These are phyloP conservation scores for Penicillium sp. DNA, from an alignment of 2,329 filamentous ascomycete genomes.

Conservation along the genomic window DNA sequence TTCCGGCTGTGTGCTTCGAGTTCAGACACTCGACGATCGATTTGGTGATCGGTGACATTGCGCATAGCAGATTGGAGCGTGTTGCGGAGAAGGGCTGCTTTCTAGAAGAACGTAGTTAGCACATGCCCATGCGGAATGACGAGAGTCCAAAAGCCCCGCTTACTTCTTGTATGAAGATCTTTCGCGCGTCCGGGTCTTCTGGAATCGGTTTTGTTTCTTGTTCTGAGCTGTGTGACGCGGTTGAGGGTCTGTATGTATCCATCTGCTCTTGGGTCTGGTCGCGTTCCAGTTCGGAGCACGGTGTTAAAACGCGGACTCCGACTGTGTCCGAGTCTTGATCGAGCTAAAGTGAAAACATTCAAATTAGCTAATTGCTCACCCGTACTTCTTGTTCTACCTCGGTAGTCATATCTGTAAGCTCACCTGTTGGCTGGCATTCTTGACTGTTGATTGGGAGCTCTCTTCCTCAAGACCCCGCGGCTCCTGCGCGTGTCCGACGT, in stretches of 20 bases:
- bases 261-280: constrained; percentile 12
- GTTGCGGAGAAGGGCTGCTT: constrained; percentile 39
- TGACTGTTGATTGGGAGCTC: constrained; percentile 14
- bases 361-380: constrained; percentile 8
- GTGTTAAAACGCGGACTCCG: constrained; percentile 16
- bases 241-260: constrained; percentile 9
- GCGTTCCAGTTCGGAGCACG: constrained; percentile 19
- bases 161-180: constrained; percentile 43
- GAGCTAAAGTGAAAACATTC: constrained; percentile 7
- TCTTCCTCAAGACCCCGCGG: constrained; percentile 16
- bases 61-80: constrained; percentile 43
- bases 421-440: constrained; percentile 21
- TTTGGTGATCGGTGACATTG: constrained; percentile 36
- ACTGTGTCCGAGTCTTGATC: constrained; percentile 19
- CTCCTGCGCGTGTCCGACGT: constrained; percentile 20
- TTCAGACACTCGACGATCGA: constrained; percentile 42
- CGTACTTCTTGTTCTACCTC: background rate
- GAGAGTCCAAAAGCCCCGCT: constrained; percentile 4
- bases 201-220: constrained; percentile 25
- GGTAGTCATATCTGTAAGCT: background rate
- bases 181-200: constrained; percentile 36
- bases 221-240: constrained; percentile 7
- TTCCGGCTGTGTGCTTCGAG: constrained; percentile 42
- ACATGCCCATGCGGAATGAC: background rate
- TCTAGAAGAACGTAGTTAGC: constrained; percentile 28